Conservation (phyloP, 2,329 filamentous ascomycete species). For the Clonostachys solani region DNA sequence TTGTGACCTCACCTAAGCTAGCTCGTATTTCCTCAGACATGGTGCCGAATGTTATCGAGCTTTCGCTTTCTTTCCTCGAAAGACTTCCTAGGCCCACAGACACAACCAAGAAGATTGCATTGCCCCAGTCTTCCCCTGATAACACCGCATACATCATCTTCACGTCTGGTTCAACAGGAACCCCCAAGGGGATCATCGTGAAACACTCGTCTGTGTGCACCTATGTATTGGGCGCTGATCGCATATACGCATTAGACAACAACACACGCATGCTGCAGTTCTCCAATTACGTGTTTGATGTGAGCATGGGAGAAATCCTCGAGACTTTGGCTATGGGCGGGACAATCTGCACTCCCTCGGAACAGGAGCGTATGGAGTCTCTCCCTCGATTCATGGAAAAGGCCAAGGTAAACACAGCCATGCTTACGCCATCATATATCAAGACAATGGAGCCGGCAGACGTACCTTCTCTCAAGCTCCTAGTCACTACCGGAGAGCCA, state of each 20-base stretch:
- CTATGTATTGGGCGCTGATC: not conserved
- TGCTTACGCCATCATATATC: not conserved
- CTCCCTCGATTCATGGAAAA: constrained; percentile 2
- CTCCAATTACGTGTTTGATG: constrained; percentile 45
- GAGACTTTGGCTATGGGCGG: constrained; percentile 11
- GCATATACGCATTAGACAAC: constrained; percentile 34
- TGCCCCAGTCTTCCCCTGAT: not conserved
- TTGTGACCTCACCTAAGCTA: constrained; percentile 3
- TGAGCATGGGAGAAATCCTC: constrained; percentile 25
- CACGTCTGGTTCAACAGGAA: constrained; percentile 16
- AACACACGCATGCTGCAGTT: constrained; percentile 43
- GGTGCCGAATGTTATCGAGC: not conserved
- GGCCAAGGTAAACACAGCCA: constrained; percentile 3
- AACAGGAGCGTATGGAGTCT: constrained; percentile 8
- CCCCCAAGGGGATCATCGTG: constrained; percentile 13
- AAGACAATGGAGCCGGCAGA: constrained; percentile 21
- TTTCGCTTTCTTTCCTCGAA: not conserved
- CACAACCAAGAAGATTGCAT: not conserved
- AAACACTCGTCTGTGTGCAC: constrained; percentile 6
- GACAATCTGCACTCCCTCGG: constrained; percentile 12
- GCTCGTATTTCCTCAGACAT: constrained; percentile 12
- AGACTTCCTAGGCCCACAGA: not conserved
- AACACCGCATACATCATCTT: constrained; percentile 10
- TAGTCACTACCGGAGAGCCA: constrained; percentile 38
- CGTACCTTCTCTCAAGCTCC: constrained; percentile 33